phyloP scores from a whole-genome alignment of 768 basidiomycete species.

The Collybiopsis confluens region DNA sequence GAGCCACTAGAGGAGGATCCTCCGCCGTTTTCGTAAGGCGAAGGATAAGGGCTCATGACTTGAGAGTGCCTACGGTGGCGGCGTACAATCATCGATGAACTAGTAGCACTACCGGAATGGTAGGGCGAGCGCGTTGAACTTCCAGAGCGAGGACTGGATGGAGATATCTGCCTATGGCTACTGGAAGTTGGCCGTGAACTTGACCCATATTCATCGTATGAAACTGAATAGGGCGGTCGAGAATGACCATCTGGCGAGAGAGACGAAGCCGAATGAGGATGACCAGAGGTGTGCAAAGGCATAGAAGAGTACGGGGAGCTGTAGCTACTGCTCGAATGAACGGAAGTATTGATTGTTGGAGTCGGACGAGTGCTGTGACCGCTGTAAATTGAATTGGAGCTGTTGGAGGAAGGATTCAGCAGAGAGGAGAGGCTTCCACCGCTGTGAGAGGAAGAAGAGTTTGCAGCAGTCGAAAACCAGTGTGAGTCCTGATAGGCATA shows the following conservation, averaged over 20 bases:
- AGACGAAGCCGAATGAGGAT: conserved; percentile 55
- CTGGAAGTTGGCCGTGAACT: conserved; percentile 74
- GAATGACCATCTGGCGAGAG: conserved; percentile 77
- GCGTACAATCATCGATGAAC: conserved; percentile 61
- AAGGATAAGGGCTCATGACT: conserved; percentile 84
- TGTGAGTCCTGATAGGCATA: conserved; percentile 52
- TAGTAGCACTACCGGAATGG: conserved; percentile 18
- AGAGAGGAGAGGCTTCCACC: conserved; percentile 76
- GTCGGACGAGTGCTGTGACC: conserved; percentile 51
- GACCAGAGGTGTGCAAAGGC: conserved; percentile 57
- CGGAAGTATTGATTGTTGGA: conserved; percentile 66
- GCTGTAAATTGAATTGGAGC: conserved; percentile 33
- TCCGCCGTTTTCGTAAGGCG: conserved; percentile 61
- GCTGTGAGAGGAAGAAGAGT: conserved; percentile 59
- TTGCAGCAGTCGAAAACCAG: conserved; percentile 44
- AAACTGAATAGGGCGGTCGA: conserved; percentile 81
- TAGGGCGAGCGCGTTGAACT: conserved; percentile 61
- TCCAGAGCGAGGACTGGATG: conserved; percentile 64
- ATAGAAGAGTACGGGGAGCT: conserved; percentile 65
- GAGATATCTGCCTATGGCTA: conserved; percentile 59
- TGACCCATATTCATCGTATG: conserved; percentile 64
- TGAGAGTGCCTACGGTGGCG: conserved; percentile 78
- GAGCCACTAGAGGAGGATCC: conserved; percentile 7
- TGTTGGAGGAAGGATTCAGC: conserved; percentile 57
- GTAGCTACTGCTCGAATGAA: conserved; percentile 29